Conservation (phyloP, 192 early-diverging fungal genomes). For the Anaeromyces robustus region DNA sequence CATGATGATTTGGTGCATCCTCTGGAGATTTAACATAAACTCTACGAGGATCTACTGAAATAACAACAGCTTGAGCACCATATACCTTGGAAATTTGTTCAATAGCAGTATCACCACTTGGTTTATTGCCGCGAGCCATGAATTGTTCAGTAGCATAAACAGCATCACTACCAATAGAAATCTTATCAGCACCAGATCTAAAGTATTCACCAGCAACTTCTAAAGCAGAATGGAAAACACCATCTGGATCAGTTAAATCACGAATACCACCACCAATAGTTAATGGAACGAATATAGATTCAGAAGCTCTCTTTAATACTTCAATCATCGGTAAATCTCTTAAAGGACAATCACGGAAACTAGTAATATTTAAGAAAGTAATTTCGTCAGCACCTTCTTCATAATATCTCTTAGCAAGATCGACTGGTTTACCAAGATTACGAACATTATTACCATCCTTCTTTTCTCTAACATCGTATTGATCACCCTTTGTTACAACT, state of each 20-base stretch:
- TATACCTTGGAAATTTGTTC: constrained; percentile 88
- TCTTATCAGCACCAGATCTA: constrained; percentile 96
- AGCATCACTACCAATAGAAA: constrained; percentile 98
- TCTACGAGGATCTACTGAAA: constrained; percentile 91
- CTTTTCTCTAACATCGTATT: constrained; percentile 91
- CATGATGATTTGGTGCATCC: constrained; percentile 59
- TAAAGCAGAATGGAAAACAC: constrained; percentile 57
- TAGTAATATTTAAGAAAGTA: constrained; percentile 96
- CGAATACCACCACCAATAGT: constrained; percentile 98
- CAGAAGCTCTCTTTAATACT: constrained; percentile 69
- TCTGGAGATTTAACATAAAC: constrained; percentile 72
- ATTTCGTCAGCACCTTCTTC: constrained; percentile 95
- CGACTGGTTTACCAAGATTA: constrained; percentile 95
- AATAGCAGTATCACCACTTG: constrained; percentile 67
- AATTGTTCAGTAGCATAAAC: constrained; percentile 90
- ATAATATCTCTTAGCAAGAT: constrained; percentile 80
- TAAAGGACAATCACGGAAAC: constrained; percentile 83
- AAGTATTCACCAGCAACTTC: constrained; percentile 99
- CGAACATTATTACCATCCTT: constrained; percentile 49
- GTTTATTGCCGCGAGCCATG: constrained; percentile 25
- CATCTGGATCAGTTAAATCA: constrained; percentile 71
- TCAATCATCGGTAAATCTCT: constrained; percentile 90
- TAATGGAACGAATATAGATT: constrained; percentile 94
- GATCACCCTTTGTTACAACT: constrained; percentile 98
- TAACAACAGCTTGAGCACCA: constrained; percentile 94